Base-by-base conservation (phyloP, 495 filamentous ascomycete species). In the Podospora comata region DNA sequence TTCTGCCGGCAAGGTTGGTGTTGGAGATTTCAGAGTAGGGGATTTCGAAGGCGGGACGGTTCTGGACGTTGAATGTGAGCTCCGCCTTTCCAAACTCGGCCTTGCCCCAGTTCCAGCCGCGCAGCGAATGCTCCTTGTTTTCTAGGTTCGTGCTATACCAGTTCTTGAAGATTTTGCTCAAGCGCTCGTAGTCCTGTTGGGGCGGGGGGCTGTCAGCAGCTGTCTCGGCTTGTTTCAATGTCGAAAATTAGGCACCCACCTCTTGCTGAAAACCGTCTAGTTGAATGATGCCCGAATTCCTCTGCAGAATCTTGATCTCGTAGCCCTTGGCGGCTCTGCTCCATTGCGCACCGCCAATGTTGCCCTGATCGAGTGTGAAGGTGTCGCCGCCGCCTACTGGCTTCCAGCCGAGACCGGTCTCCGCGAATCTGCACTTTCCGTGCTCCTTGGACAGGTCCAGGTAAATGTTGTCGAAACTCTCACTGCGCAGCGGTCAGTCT, bases 21-120 rank as follows among this genome's bases (percentile, higher is more conserved):
- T 99, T 99, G 19, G 92, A 93, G 70, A 99, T 95, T 77, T 99
- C 96, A 39, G 92, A 90, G 82, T 97, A 99, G 20, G 96, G 96
- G 55, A 99, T 89, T 78, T 98, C 95, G 82, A 99, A 99, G 1
- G 96, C 92, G 5, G 96, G 96, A 71, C 93, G 91, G 74, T 97
- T 99, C 73, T 95, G 92, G 23, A 99, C 96, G 78, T 92, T 97
- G 83, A 99, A 99, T 20, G 91, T 83, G 34, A 99, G 87, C 79
- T 99, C 96, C 58, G 91, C 89, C 77, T 98, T 97, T 68, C 90
- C 89, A 75, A 99, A 97, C 75, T 99, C 96, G 66, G 90, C 92
- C 79, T 98, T 99, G 68, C 96, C 96, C 96, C 96, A 99, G 77
- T 98, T 99, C 96, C 96, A 99, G 53, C 96, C 96, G 69, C 95